A percentile compares a stretch with the other conserved stretches of the same genome.
Conservation (phyloP, 176 grass and related monocot species). For the Zizania latifolia region DNA sequence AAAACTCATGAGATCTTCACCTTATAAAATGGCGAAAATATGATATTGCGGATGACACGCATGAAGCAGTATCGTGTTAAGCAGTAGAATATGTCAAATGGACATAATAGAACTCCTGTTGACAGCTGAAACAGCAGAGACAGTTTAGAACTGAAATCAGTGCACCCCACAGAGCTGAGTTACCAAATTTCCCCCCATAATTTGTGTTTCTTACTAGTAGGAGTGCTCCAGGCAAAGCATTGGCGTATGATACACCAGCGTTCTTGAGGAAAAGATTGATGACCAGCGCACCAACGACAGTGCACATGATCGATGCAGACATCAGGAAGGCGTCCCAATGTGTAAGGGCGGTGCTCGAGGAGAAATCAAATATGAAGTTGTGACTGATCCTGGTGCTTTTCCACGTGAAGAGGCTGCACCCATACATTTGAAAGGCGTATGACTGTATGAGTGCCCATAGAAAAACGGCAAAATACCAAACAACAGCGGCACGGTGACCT, state of each 20-base stretch:
- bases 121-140: constrained; percentile 43
- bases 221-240: constrained; percentile 63
- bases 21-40: constrained; percentile 85
- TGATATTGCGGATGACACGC: constrained; percentile 75
- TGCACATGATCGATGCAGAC: constrained; percentile 75
- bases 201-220: constrained; percentile 47
- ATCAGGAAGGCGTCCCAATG: constrained; percentile 87
- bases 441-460: no score
- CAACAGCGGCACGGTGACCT: no score
- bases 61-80: constrained; percentile 80
- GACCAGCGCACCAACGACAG: constrained; percentile 54
- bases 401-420: constrained; percentile 88
- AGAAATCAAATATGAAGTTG: constrained; percentile 93
- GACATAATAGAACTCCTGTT: constrained; percentile 52
- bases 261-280: constrained; percentile 65
- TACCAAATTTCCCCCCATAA: background rate
- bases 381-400: constrained; percentile 70
- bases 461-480: no score
- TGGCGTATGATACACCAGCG: constrained; percentile 39
- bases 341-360: constrained; percentile 54
- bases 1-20: constrained; percentile 9
- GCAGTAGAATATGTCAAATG: constrained; percentile 82
- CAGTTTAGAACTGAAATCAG: background rate
- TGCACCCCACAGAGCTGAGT: background rate
- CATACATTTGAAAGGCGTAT: constrained; percentile 86